Evolutionary conservation across 1,284 basidiomycete genomes (phyloP), one percentile per base, ranked within the genome.

Genomic region (Cryptococcus maquisensis): DNA sequence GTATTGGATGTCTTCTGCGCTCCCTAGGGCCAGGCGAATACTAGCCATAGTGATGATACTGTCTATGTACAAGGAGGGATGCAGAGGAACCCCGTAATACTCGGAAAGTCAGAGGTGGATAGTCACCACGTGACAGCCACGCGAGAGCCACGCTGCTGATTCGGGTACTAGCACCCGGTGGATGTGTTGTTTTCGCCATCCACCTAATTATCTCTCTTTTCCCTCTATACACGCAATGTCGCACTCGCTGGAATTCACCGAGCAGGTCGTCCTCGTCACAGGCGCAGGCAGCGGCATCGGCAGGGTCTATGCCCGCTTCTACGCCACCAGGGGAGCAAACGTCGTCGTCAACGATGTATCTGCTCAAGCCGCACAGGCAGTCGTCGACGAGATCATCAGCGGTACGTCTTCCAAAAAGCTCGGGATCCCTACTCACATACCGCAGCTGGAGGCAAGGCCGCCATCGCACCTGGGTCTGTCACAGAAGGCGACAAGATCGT

Each of bases 301-400:
- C 51, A 87, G 84, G 78, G 83, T 88, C 28, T 97, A 98, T 77
- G 88, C 94, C 1, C 79, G 89, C 53, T 82, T 93, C 65, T 97
- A 92, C 74, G 94, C 92, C 32, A 83, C 88, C 12, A 83, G 91
- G 53, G 95, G 95, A 12, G 92, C 93, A 16, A 93, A 91, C 67
- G 85, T 98, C 56, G 89, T 98, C 60, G 89, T 98, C 42, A 96
- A 97, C 71, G 96, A 98, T 77, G 89, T 98, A 72, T 92, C 87
- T 68, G 81, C 81, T 52, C 84, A 86, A 60, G 88, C 91, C 20
- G 95, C 95, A 4, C 89, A 96, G 75, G 88, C 87, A 64, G 92
- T 96, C 28, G 94, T 96, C 8, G 86, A 91, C 64, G 86, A 96
- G 77, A 97, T 98, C 72, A 82, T 78, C 48, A 82, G 83, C 69